Base-by-base conservation (phyloP, 2,329 filamentous ascomycete species). In the Gnomoniopsis sp. region DNA sequence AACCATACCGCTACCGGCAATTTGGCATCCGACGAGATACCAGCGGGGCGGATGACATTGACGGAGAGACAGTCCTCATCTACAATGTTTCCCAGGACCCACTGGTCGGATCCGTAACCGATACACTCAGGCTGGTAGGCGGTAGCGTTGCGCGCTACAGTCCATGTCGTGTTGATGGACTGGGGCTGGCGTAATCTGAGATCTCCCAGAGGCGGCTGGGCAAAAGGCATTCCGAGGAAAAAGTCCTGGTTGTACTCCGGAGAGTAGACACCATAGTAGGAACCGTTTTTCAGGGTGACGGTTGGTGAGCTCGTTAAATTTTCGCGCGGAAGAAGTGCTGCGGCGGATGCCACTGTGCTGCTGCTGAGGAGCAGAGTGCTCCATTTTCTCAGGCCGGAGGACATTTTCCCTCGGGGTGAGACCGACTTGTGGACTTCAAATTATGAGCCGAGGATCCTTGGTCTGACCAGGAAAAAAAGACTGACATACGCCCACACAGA, bases 1-100 rank as follows among this genome's bases (percentile, higher is more conserved):
- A 87, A 83, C 82, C 83, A 87, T 0, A 86, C 77, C 6, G 75
- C 77, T 4, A 87, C 80, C 0, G 85, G 85, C 1, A 88, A 73
- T 17, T 73, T 75, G 30, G 71, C 72, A 21, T 67, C 66, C 51
- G 69, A 60, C 49, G 75, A 69, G 6, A 75, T 73, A 6, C 77
- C 76, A 34, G 75, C 66, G 0, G 79, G 79, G 7, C 82, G 75
- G n/a, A 85, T 71, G 7, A 86, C 74, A 63, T 84, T 84, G 63
- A 85, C 69, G 49, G 78, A 80, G 6, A 85, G 71, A 61, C 82
- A 85, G 59, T 83, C 77, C 66, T 85, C 82, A 49, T 70, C 65
- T 38, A 67, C 59, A 41, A 61, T 51, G 53, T 65, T 64, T n/a
- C 66, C 67, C 47, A 63, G 33, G 17, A 59, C 60, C 58, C 58